These are phyloP conservation scores for Lipomyces japonicus DNA, from an alignment of 805 yeast species.

Conservation along the genomic window DNA sequence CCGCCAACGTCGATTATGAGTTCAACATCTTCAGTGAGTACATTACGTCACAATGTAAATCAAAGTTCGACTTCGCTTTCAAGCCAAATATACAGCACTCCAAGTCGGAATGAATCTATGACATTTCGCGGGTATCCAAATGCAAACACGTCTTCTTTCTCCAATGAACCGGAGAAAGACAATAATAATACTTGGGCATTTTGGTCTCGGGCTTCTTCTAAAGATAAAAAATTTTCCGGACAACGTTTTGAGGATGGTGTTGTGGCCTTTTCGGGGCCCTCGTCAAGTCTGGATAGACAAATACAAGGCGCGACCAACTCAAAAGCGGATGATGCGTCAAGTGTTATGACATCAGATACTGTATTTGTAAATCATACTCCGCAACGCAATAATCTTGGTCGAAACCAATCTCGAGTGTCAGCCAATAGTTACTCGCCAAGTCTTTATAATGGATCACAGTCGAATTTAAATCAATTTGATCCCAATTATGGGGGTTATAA, in stretches of 20 bases:
- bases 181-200: constrained; percentile 22
- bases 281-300: constrained; percentile 3
- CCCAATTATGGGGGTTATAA: constrained; percentile 1
- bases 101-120: neutral
- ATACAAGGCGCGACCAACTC: constrained; percentile 16
- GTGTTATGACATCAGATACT: constrained; percentile 13
- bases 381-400: neutral
- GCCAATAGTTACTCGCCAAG: constrained; percentile 2
- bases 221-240: neutral
- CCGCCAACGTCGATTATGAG: constrained; percentile 26
- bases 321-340: constrained; percentile 5
- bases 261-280: constrained; percentile 18
- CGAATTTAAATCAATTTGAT: constrained; percentile 5
- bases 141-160: neutral
- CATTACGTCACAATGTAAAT: constrained; percentile 22
- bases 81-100: neutral
- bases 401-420: constrained; percentile 9
- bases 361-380: constrained; percentile 2
- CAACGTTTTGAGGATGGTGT: constrained; percentile 17
- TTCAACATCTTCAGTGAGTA: constrained; percentile 14
- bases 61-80: constrained; percentile 17
- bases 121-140: neutral
- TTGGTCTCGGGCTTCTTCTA: constrained; percentile 20
- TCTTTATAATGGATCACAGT: constrained; percentile 3
- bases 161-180: constrained; percentile 2